Evolutionary conservation across 2,329 filamentous ascomycete species (phyloP).

Genomic region (Beauveria sp.): DNA sequence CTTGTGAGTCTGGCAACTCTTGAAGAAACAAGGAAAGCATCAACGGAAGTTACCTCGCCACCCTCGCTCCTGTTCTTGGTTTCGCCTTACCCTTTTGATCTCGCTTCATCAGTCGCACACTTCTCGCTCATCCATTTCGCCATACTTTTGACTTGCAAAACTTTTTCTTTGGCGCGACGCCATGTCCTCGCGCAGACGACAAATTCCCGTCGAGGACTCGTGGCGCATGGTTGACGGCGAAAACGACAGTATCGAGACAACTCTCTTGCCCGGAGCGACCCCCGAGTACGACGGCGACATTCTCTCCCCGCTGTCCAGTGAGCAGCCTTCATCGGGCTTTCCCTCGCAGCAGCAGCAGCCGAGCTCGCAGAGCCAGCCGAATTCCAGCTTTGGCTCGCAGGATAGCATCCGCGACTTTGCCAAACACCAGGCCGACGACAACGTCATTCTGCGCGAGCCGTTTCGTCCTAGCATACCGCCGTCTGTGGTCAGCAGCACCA

Average conservation of each 20-base stretch:
- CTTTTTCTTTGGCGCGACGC: background rate
- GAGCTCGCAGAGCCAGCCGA: constrained; percentile 31
- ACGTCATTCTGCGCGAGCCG: constrained; percentile 45
- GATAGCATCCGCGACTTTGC: constrained; percentile 49
- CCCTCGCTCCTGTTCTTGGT: background rate
- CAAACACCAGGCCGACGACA: constrained; percentile 46
- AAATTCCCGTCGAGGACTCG: constrained; percentile 40
- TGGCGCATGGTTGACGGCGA: constrained; percentile 56
- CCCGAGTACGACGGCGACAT: constrained; percentile 31
- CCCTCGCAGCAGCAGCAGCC: constrained; percentile 34
- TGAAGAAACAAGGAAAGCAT: background rate
- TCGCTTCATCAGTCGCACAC: background rate
- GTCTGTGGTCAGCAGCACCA: constrained; percentile 16
- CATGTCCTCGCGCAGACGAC: constrained; percentile 15
- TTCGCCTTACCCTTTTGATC: background rate
- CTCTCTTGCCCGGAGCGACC: constrained; percentile 38
- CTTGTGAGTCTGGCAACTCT: background rate
- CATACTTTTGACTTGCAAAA: background rate
- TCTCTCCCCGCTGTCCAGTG: constrained; percentile 30
- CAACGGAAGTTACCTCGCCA: background rate
- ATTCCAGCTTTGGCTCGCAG: constrained; percentile 37
- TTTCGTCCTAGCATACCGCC: constrained; percentile 46
- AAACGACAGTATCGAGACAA: constrained; percentile 53
- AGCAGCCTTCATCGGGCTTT: constrained; percentile 25
- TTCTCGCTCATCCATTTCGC: background rate